These are phyloP conservation scores for Phtheirospermum japonicum DNA, from an alignment of 257 asterid genomes.

Conservation along the genomic window DNA sequence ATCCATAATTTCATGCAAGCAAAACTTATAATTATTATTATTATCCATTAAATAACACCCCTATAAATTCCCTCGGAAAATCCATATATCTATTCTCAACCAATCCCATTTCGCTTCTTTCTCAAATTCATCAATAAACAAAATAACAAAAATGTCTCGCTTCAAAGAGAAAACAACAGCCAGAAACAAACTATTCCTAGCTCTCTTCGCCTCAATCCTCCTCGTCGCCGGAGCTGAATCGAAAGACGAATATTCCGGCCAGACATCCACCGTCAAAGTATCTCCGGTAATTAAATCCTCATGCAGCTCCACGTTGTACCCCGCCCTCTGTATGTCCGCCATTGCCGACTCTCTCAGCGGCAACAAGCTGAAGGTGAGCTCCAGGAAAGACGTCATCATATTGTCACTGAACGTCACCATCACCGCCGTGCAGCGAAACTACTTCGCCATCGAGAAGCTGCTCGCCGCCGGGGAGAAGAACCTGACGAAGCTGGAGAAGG, in stretches of 20 bases:
- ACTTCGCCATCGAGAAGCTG: constrained; percentile 37
- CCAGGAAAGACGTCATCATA: constrained; percentile 49
- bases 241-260: constrained; percentile 10
- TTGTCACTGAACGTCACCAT: constrained; percentile 50
- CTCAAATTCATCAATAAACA: not conserved
- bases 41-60: not conserved
- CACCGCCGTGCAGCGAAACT: constrained; percentile 36
- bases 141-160: constrained; percentile 34
- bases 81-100: not conserved
- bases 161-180: constrained; percentile 30
- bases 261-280: constrained; percentile 19
- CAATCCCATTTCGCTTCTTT: not conserved
- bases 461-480: constrained; percentile 22
- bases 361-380: constrained; percentile 29
- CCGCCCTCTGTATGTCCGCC: constrained; percentile 60
- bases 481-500: constrained; percentile 47
- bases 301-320: constrained; percentile 52
- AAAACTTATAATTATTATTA: not conserved
- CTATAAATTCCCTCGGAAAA: constrained; percentile 5
- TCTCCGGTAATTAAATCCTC: constrained; percentile 39
- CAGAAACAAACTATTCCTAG: constrained; percentile 27
- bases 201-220: constrained; percentile 34
- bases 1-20: constrained; percentile 29
- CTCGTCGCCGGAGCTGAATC: constrained; percentile 34
- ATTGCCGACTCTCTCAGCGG: constrained; percentile 38